Base-by-base conservation (phyloP, 2,329 filamentous ascomycete genomes). In the Ceratocystis lukuohia region DNA sequence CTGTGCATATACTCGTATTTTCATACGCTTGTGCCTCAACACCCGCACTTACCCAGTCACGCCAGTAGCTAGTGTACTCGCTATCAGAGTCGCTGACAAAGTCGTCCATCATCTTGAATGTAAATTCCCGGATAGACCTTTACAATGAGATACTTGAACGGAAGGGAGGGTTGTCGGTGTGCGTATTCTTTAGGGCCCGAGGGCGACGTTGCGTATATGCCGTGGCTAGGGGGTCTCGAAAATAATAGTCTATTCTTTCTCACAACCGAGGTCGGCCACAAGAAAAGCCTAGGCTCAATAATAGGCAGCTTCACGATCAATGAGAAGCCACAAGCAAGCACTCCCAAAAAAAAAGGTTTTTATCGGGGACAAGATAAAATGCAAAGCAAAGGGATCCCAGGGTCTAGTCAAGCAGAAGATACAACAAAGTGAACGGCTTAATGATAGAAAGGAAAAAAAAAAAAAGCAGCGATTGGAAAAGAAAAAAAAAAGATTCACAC, bases 21-120 rank as follows among this genome's bases (percentile, higher is more conserved):
- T 15, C 33, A 15, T 41, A 15, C 10, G 12, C 12, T 15, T 15
- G 10, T 41, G 37, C 37, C 30, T 25, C 6, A 7, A 28, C 28
- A n/a, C 10, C 37, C 45, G 37, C 10, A 86, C 90, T 80, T 81
- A 97, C 94, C 94, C 94, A 99, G 79, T 99, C 94, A 76, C 93
- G 83, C 94, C 94, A 99, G 77, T 97, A 99, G 78, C 91, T 97
- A 62, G 94, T 96, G 76, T 97, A 99, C 79, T 99, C 94, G 77
- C 92, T 96, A 75, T 99, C 94, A 12, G 92, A 96, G 77, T 99
- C 94, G 74, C 91, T 96, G 71, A 91, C 92, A 77, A 94, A 97
- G 78, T 97, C 93, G 75, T 97, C 94, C 94, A 97, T 97, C 72
- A 75, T 79, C 28, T 59, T 59, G 25, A 15, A 33, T n/a, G 17